A percentile compares a stretch with the other conserved stretches of the same genome.
Evolutionary conservation across 2,329 filamentous ascomycete genomes (phyloP).

Genomic region (Paraconiothyrium brasiliense): DNA sequence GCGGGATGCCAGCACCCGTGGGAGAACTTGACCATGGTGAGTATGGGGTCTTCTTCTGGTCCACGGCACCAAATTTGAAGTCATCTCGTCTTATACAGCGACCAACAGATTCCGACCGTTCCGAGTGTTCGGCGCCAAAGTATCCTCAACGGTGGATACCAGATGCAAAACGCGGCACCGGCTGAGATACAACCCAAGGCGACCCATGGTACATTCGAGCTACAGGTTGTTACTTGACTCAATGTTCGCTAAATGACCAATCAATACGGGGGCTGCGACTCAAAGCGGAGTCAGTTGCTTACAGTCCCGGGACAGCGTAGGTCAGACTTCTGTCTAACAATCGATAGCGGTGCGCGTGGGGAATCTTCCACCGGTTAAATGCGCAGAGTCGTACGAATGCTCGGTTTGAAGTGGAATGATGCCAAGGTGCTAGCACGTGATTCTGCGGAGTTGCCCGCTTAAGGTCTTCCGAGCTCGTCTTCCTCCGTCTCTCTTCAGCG

Average conservation of each 20-base stretch:
- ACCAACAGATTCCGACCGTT: not conserved
- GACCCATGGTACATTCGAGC: conserved; percentile 21
- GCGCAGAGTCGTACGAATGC: not conserved
- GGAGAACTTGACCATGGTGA: conserved; percentile 24
- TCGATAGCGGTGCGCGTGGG: not conserved
- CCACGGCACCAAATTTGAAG: not conserved
- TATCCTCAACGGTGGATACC: not conserved
- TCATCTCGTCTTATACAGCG: conserved; percentile 9
- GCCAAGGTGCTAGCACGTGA: not conserved
- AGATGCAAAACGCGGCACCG: conserved; percentile 5
- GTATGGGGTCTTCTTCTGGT: not conserved
- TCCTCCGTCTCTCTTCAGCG: not conserved
- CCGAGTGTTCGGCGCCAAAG: not conserved
- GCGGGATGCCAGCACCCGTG: conserved; percentile 27
- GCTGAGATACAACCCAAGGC: conserved; percentile 1
- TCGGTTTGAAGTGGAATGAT: not conserved
- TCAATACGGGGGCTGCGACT: not conserved
- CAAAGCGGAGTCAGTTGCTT: not conserved
- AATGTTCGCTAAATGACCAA: not conserved
- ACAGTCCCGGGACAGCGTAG: not conserved
- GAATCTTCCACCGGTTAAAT: not conserved
- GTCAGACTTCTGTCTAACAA: not conserved
- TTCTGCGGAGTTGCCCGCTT: not conserved
- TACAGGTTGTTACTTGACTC: not conserved
- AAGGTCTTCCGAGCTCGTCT: not conserved